Evolutionary conservation across 2,329 filamentous ascomycete genomes (phyloP).

Genomic region (Dichotomopilus funicola): DNA sequence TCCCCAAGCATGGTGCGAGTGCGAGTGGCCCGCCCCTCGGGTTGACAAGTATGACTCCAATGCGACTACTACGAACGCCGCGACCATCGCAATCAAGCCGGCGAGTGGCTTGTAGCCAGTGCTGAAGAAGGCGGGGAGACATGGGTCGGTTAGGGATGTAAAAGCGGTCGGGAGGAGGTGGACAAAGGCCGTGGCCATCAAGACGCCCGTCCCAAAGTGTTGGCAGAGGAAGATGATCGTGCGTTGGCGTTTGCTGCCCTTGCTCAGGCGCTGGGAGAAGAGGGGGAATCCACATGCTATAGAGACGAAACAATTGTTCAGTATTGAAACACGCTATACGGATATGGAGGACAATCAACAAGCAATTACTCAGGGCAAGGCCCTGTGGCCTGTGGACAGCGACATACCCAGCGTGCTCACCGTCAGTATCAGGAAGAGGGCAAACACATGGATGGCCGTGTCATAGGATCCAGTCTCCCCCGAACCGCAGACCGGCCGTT

Average conservation of each 20-base stretch:
- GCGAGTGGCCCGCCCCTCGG: conserved; percentile 54
- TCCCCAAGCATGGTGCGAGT: conserved; percentile 48
- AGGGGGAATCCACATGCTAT: conserved; percentile 61
- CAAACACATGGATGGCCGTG: conserved; percentile 59
- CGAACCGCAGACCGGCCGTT: conserved; percentile 47
- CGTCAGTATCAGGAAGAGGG: conserved; percentile 57
- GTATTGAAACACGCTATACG: background rate
- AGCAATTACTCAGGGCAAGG: background rate
- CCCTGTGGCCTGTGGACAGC: background rate
- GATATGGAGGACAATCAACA: background rate
- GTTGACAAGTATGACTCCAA: conserved; percentile 87
- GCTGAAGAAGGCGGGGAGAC: conserved; percentile 73
- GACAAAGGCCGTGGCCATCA: conserved; percentile 82
- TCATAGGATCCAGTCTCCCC: conserved; percentile 54
- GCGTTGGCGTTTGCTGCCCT: conserved; percentile 48
- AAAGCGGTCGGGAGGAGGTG: conserved; percentile 67
- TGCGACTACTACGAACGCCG: conserved; percentile 73
- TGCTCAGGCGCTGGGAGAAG: conserved; percentile 52
- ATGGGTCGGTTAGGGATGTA: conserved; percentile 59
- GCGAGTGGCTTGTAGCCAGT: conserved; percentile 72
- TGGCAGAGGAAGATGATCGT: conserved; percentile 60
- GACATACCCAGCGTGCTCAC: conserved; percentile 52
- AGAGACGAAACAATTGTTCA: background rate
- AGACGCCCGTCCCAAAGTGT: conserved; percentile 74
- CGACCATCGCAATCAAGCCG: conserved; percentile 74